phyloP scores from a whole-genome alignment of 108 stramenopile genomes.

The Pseudonitzschia pungens region DNA sequence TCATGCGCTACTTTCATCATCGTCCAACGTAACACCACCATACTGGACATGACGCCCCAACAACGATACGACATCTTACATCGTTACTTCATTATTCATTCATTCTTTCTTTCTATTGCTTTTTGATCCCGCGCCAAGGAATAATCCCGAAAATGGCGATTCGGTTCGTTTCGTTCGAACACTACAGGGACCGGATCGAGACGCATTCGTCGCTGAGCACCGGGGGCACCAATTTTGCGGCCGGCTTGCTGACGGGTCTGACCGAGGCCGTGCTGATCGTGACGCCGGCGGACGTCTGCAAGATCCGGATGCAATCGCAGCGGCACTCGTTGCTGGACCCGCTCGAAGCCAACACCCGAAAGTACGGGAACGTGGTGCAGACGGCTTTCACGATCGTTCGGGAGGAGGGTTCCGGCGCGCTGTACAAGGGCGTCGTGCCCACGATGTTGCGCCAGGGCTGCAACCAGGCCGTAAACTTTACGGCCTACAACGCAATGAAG shows the following conservation, averaged over 20 bases:
- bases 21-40: too few relatives aligned
- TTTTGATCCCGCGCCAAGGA: slow-evolving; percentile 29
- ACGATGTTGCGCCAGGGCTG: slow-evolving; percentile 97
- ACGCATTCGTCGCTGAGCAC: slow-evolving; percentile 15
- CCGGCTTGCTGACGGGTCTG: slow-evolving; percentile 87
- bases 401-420: slow-evolving; percentile 92
- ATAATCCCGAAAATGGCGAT: slow-evolving; percentile 98
- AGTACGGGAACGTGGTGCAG: slow-evolving; percentile 93
- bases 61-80: too few relatives aligned
- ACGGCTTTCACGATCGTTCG: slow-evolving; percentile 81
- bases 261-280: slow-evolving; percentile 78
- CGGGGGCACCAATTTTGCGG: slow-evolving; percentile 66
- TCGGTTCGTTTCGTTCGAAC: slow-evolving; percentile 94
- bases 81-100: too few relatives aligned
- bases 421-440: slow-evolving; percentile 93
- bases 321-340: slow-evolving; percentile 90
- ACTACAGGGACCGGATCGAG: slow-evolving; percentile 59
- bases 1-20: too few relatives aligned
- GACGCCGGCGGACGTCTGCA: slow-evolving; percentile 90
- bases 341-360: slow-evolving; percentile 63
- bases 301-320: slow-evolving; percentile 94
- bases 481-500: slow-evolving; percentile 87
- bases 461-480: slow-evolving; percentile 99
- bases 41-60: not conserved
- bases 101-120: too few relatives aligned